Conservation (phyloP, 2,329 filamentous ascomycete species). For the Alternaria arbusti region DNA sequence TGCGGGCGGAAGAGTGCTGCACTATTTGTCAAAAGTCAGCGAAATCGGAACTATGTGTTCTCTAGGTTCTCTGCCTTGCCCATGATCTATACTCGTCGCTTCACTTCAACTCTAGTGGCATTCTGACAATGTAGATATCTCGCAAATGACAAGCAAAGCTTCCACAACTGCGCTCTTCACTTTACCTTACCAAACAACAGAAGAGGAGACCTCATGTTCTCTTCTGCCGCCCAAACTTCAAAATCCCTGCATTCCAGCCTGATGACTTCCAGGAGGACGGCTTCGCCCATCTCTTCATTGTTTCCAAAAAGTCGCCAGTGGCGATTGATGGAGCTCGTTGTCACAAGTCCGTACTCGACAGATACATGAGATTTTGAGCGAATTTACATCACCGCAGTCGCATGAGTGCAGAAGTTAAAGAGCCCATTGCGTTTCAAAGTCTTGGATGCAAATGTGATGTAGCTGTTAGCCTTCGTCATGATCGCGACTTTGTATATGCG, state of each 20-base stretch:
- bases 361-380: not conserved
- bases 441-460: not conserved
- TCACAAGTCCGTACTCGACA: not conserved
- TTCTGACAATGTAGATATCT: not conserved
- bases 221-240: not conserved
- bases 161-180: not conserved
- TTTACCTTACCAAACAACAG: not conserved
- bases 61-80: not conserved
- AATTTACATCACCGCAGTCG: not conserved
- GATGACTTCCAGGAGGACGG: not conserved
- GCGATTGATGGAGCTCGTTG: not conserved
- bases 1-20: not conserved
- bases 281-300: not conserved
- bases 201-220: too few species aligned
- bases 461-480: not conserved
- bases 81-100: not conserved
- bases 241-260: too few species aligned
- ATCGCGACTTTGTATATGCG: not conserved
- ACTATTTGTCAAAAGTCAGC: not conserved
- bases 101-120: not conserved
- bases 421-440: not conserved
- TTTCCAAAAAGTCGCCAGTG: not conserved
- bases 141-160: not conserved
- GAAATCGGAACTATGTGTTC: not conserved
- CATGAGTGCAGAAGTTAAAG: not conserved